phyloP scores from a whole-genome alignment of 2,329 filamentous ascomycete species.

The Xylaria sp. region DNA sequence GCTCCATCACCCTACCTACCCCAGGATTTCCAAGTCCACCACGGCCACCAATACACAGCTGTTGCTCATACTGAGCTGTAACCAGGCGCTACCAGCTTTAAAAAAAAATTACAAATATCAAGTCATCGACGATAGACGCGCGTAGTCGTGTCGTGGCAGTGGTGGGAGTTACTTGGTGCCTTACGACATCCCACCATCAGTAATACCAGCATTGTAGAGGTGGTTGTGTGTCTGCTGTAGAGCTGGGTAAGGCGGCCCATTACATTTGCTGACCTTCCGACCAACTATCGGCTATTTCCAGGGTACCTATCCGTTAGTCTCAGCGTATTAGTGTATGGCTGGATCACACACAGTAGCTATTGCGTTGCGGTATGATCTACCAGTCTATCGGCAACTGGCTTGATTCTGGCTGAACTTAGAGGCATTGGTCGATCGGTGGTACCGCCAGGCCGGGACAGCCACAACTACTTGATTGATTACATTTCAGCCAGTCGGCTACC shows the following conservation, averaged over 20 bases:
- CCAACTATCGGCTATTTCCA: constrained; percentile 32
- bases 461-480: constrained; percentile 29
- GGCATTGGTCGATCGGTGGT: constrained; percentile 35
- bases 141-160: constrained; percentile 27
- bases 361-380: constrained; percentile 21
- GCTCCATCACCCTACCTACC: constrained; percentile 29
- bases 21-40: constrained; percentile 31
- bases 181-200: constrained; percentile 28
- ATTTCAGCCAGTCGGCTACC: constrained; percentile 30
- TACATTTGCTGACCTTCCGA: constrained; percentile 28
- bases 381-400: constrained; percentile 31
- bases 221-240: constrained; percentile 14
- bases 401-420: constrained; percentile 31
- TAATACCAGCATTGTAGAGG: constrained; percentile 8
- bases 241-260: constrained; percentile 30
- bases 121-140: constrained; percentile 17
- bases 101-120: constrained; percentile 28
- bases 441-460: constrained; percentile 38
- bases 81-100: constrained; percentile 8
- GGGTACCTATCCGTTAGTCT: constrained; percentile 18
- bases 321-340: constrained; percentile 22
- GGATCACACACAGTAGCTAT: constrained; percentile 18
- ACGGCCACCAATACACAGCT: constrained; percentile 25
- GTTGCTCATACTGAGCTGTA: constrained; percentile 34
- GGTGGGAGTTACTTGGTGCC: constrained; percentile 25